Evolutionary conservation across 2,329 filamentous ascomycete species (phyloP).

Genomic region (Chaetomium globosum): DNA sequence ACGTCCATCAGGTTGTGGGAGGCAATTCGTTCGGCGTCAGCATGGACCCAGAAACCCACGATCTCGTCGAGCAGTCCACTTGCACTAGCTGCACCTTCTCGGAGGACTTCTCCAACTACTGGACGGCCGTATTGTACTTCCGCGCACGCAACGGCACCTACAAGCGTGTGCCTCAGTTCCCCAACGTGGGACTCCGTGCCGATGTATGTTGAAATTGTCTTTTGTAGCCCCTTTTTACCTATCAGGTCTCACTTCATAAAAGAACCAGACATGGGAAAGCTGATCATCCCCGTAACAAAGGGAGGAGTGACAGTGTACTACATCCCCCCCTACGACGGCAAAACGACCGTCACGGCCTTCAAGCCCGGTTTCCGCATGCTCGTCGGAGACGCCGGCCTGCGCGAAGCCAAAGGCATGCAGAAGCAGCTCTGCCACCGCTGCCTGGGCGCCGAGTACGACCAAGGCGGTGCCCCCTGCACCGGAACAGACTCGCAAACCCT

Average conservation of each 20-base stretch:
- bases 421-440: slow-evolving; percentile 48
- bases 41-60: slow-evolving; percentile 36
- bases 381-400: slow-evolving; percentile 42
- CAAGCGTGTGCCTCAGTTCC: slow-evolving; percentile 33
- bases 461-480: slow-evolving; percentile 45
- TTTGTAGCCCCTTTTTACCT: too few species aligned
- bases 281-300: background rate
- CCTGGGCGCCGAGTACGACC: slow-evolving; percentile 44
- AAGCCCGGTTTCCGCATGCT: slow-evolving; percentile 51
- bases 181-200: slow-evolving; percentile 32
- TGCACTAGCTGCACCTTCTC: slow-evolving; percentile 37
- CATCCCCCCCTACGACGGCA: slow-evolving; percentile 38
- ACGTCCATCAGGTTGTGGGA: slow-evolving; percentile 37
- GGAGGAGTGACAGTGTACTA: slow-evolving; percentile 39
- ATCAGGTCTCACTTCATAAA: background rate
- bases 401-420: slow-evolving; percentile 43
- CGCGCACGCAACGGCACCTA: slow-evolving; percentile 36
- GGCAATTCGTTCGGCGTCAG: slow-evolving; percentile 36
- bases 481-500: slow-evolving; percentile 46
- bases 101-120: slow-evolving; percentile 39
- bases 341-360: slow-evolving; percentile 48
- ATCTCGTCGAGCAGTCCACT: slow-evolving; percentile 32
- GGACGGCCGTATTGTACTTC: slow-evolving; percentile 38
- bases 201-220: slow-evolving; percentile 11
- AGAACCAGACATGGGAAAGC: background rate